Evolutionary conservation across 192 early-diverging fungal genomes (phyloP), one percentile per base, ranked within the genome.

Genomic region (Backusella luteola): DNA sequence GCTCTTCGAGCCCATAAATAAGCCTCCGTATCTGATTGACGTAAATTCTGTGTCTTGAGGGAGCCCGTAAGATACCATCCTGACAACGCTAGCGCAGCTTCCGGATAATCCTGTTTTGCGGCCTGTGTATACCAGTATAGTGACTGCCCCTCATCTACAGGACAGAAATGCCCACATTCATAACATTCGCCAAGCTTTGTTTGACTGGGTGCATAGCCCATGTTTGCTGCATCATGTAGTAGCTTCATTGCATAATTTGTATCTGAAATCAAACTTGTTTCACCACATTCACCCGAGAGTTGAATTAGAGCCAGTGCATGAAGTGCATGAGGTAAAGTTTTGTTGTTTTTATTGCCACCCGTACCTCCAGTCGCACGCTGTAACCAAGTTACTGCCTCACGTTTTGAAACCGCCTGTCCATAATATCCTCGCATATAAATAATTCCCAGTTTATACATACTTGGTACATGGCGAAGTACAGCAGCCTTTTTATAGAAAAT

Each of bases 401-500:
- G 87, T 14, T 95, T 94, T 75, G 94, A 92, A 39, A 84, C 73
- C 3, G 85, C 71, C 52, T 93, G 89, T 14, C 90, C 90, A 70
- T 96, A 84, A 76, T 89, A 77, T 6, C 97, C 97, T 76, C 94
- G 93, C 80, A 97, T 83, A 59, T 97, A 77, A 29, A 97, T 92
- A 85, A 96, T 90, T 17, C 96, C 97, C 29, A 97, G 87, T 84
- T 97, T 98, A 88, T 95, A 97, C 97, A 99, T 98, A 26, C 94
- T 95, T 0, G 94, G 92, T 34, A 94, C 93, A 76, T 98, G 96
- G 56, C 93, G 91, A 71, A 96, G 84, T 6, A 91, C 88, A 1
- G 95, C 96, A 0, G 95, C 93, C 83, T 98, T 97, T 69, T 93
- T 85, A 80, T 95, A 98, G 76, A 93, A 98, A 81, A 96, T 93